A percentile compares a stretch with the other conserved stretches of the same genome.
Evolutionary conservation across 805 yeast genomes (phyloP).

Genomic region (Candida vaughaniae): DNA sequence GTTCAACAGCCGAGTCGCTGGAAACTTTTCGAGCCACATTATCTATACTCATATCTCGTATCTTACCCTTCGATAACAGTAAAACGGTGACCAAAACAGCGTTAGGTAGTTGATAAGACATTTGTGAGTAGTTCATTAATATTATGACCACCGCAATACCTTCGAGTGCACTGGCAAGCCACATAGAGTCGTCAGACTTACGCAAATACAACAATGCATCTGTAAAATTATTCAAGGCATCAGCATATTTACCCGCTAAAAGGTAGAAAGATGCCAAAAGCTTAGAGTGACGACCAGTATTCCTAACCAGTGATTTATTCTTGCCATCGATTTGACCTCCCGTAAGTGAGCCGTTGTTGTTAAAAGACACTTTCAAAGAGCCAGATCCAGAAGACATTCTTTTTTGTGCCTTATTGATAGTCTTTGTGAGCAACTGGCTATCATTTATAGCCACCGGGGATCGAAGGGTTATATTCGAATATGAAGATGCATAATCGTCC

Average conservation of each 20-base stretch:
- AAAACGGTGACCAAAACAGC: constrained; percentile 32
- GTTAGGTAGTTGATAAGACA: constrained; percentile 49
- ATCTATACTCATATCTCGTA: constrained; percentile 16
- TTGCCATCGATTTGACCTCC: constrained; percentile 22
- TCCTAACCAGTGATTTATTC: constrained; percentile 41
- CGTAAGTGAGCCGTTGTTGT: constrained; percentile 3
- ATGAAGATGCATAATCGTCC: constrained; percentile 68
- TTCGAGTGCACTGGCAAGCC: constrained; percentile 90
- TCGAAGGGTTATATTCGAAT: constrained; percentile 74
- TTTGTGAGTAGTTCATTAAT: constrained; percentile 55
- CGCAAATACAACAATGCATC: constrained; percentile 65
- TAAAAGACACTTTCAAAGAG: constrained; percentile 33
- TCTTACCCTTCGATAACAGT: constrained; percentile 30
- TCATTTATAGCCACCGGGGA: constrained; percentile 72
- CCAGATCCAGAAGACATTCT: constrained; percentile 37
- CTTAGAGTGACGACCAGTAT: constrained; percentile 73
- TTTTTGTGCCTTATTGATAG: constrained; percentile 43
- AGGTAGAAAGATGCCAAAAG: constrained; percentile 73
- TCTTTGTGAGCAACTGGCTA: constrained; percentile 41
- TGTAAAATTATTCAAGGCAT: constrained; percentile 70
- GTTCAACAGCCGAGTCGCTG: constrained; percentile 17
- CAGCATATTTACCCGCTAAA: constrained; percentile 73
- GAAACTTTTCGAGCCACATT: constrained; percentile 45
- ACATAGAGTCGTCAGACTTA: constrained; percentile 68
- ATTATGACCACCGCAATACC: constrained; percentile 68